Evolutionary conservation across 2,329 filamentous ascomycete species (phyloP), one percentile per base, ranked within the genome.

Genomic region (Emmonsiellopsis sp.): DNA sequence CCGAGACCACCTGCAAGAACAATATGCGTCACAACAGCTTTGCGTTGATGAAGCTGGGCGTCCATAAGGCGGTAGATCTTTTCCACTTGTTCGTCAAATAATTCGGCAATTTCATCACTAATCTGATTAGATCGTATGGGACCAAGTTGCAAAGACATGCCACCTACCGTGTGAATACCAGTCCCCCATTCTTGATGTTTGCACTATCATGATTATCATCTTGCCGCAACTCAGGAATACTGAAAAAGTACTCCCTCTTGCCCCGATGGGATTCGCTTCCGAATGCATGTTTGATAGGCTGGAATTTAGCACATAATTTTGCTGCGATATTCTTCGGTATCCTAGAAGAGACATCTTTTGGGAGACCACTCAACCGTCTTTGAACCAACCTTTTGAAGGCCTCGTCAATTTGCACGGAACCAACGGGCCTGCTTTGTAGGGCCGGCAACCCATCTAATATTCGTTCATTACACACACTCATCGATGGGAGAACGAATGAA

Each of bases 1-100:
- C 72, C 70, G 0, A 74, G 59, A 1, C 72, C 72, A 6, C 72
- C 72, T 4, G 67, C 71, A 1, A 74, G 63, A 0, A 74, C 65
- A 1, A 75, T 61, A 53, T 72, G 58, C 60, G 43, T 62, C 63
- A 49, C 67, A 14, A 11, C 10, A 11, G 11, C 37, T 11, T 40
- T 11, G 11, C 11, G 10, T 11, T 1, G 37, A 11, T 27, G 21
- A 27, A 27, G 21, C 21, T 27, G 21, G 21, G 21, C 21, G 21
- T 27, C 21, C 21, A 27, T 27, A 27, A 40, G 14, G 14, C 14
- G 11, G 11, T 17, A 17, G 10, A 45, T 17, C 11, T 11, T 11
- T 11, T 17, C 17, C 11, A 45, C 10, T 45, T 45, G n/a, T 1
- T 45, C 43, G 21, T 45, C 43, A 11, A 45, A 45, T 17, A 14